These are phyloP conservation scores for Fusarium nurragi DNA, from an alignment of 2,329 filamentous ascomycete genomes.

Conservation along the genomic window DNA sequence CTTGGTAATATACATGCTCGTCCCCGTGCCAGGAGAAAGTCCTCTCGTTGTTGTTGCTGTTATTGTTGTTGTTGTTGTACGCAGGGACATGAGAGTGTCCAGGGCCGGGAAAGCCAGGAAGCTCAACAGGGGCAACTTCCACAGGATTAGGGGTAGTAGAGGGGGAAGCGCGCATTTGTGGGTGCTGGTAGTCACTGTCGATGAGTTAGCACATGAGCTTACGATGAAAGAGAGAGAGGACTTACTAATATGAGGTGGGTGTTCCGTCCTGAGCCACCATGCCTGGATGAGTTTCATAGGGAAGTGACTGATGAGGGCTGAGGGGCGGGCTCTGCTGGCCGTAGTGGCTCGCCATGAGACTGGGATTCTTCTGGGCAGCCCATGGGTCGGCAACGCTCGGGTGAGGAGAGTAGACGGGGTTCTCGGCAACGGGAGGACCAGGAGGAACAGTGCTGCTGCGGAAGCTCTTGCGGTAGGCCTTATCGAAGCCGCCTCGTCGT, in stretches of 20 bases:
- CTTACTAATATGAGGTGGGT: conserved; percentile 45
- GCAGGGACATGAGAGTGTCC: conserved; percentile 49
- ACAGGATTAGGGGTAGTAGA: conserved; percentile 31
- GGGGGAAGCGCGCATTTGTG: conserved; percentile 25
- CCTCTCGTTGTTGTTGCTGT: conserved; percentile 21
- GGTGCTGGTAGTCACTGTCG: conserved; percentile 30
- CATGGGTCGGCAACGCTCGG: conserved; percentile 28
- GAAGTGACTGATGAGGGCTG: conserved; percentile 46
- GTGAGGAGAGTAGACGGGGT: conserved; percentile 31
- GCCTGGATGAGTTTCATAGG: conserved; percentile 34
- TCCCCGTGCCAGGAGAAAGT: conserved; percentile 47
- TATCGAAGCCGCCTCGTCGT: conserved; percentile 47
- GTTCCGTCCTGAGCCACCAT: conserved; percentile 38
- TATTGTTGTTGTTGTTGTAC: conserved; percentile 43
- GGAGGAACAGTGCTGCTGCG: conserved; percentile 17
- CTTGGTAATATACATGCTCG: conserved; percentile 42
- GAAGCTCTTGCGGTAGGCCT: conserved; percentile 45
- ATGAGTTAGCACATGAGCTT: not conserved
- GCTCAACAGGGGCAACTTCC: conserved; percentile 45
- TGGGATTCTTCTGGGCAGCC: conserved; percentile 34
- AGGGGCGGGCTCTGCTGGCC: conserved; percentile 42
- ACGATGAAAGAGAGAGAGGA: not conserved
- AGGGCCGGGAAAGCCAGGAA: conserved; percentile 47
- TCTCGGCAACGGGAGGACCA: conserved; percentile 27
- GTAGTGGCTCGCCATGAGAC: conserved; percentile 46